Evolutionary conservation across 371 early-diverging fungal species (phyloP), one percentile per base, ranked within the genome.

Genomic region (Gilbertella persicaria): DNA sequence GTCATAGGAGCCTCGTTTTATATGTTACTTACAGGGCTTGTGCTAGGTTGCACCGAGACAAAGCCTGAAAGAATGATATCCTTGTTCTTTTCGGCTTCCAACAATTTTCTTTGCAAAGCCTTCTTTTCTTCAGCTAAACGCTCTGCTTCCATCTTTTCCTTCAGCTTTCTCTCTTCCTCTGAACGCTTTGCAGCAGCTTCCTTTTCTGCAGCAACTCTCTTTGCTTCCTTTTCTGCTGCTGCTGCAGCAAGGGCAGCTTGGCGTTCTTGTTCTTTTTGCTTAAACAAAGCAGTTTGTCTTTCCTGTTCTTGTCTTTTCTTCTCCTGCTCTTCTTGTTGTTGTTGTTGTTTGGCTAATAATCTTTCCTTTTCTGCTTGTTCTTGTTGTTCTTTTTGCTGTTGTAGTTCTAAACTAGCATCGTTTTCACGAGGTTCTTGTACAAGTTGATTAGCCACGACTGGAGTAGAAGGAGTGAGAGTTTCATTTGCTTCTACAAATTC

Each of bases 401-500:
- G 21, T n/a, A 26, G 20, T 17, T 53, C 33, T 33, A 33, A 33
- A 33, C 33, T 33, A 13, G 8, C 49, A 23, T 60, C 55, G 17
- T 36, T 8, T 4, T 41, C 49, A 8, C 4, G 37, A 1, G 16
- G 26, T 8, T 35, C 48, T 33, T 49, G 48, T 30, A 39, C 33
- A 9, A 33, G 33, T 10, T 33, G 33, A 8, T 40, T 24, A 20
- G 41, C 12, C 2, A 40, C 29, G 21, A 21, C 41, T 29, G 50
- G 50, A 10, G 50, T 26, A 17, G 17, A 46, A 36, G 58, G 33
- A 4, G 67, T 49, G 25, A 73, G 50, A 30, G 58, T 51, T 24
- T 72, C 77, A 17, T 45, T 58, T 2, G 73, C 77, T 35, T 72
- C 71, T 4, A 61, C 60, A 57, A 68, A 74, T 12, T 69, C 71